Evolutionary conservation across 805 yeast genomes (phyloP).

Genomic region (Candida pseudoglaebosa): DNA sequence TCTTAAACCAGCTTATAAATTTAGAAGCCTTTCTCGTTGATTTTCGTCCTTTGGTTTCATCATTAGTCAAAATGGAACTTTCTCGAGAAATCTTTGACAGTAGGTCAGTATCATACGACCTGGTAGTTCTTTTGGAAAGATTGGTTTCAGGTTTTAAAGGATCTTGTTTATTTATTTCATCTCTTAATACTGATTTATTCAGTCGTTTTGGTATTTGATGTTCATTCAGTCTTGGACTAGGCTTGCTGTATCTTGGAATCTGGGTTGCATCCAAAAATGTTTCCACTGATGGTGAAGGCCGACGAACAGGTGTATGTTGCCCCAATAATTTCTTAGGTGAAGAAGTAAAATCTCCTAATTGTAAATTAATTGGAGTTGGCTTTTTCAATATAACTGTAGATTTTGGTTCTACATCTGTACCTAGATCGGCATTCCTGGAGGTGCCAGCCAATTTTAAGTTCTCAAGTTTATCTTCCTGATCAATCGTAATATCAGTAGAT

Average conservation of each 20-base stretch:
- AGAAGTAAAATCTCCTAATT: background rate
- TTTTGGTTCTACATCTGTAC: background rate
- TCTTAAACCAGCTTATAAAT: constrained; percentile 9
- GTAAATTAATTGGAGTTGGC: background rate
- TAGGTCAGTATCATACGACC: constrained; percentile 1
- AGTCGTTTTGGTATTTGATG: too few relatives aligned
- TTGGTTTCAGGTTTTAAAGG: background rate
- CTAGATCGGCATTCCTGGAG: background rate
- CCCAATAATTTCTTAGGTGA: background rate
- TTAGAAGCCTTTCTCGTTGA: constrained; percentile 5
- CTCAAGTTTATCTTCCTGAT: constrained; percentile 9
- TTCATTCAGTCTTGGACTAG: constrained; percentile 1
- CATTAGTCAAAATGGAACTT: background rate
- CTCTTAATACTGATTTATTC: too few relatives aligned
- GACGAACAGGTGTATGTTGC: constrained; percentile 6
- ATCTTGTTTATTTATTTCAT: too few relatives aligned
- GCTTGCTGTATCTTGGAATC: constrained; percentile 6
- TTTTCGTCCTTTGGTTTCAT: background rate
- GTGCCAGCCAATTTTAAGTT: background rate
- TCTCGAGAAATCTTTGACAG: constrained; percentile 4
- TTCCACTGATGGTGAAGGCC: constrained; percentile 4
- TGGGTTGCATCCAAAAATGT: constrained; percentile 6
- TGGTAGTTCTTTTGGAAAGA: constrained; percentile 1
- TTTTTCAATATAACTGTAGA: background rate
- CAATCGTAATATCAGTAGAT: constrained; percentile 4